phyloP scores from a whole-genome alignment of 139 green algal genomes.

The Tetradesmus lagerheimii region DNA sequence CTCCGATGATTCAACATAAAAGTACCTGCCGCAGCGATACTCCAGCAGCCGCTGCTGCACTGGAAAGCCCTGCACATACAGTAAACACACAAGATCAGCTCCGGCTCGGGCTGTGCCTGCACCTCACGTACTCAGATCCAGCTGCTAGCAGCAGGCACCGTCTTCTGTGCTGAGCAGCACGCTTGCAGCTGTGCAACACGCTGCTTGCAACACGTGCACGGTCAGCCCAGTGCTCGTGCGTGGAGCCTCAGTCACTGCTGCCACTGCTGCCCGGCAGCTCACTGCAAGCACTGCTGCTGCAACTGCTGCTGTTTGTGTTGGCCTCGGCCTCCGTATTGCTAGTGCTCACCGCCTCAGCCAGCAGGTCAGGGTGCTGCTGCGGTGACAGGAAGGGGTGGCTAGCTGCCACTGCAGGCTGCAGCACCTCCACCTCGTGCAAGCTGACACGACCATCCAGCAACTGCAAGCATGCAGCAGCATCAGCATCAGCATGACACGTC shows the following conservation, averaged over 20 bases:
- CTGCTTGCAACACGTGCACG: neutral
- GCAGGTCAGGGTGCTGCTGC: conserved; percentile 30
- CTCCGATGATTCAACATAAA: conserved; percentile 51
- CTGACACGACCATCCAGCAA: conserved; percentile 34
- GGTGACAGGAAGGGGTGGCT: conserved; percentile 32
- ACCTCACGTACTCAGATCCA: neutral
- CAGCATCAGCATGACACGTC: neutral
- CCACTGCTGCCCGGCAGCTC: neutral
- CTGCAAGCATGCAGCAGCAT: conserved; percentile 7
- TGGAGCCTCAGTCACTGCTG: neutral
- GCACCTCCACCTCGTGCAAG: conserved; percentile 26
- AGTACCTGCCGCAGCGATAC: conserved; percentile 65
- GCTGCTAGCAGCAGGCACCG: neutral
- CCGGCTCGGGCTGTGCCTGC: too few relatives aligned
- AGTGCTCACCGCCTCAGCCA: conserved; percentile 32
- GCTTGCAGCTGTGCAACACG: neutral
- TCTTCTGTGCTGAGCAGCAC: neutral
- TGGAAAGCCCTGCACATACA: conserved; percentile 28
- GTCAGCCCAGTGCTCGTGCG: neutral
- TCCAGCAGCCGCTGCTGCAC: conserved; percentile 58
- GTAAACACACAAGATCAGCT: neutral
- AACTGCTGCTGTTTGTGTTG: neutral
- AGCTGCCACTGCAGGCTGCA: conserved; percentile 2
- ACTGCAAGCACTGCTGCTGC: neutral
- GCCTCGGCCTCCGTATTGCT: too few relatives aligned